These are phyloP conservation scores for Melaleuca quinquenervia DNA, from an alignment of 345 rosid genomes.

Conservation along the genomic window DNA sequence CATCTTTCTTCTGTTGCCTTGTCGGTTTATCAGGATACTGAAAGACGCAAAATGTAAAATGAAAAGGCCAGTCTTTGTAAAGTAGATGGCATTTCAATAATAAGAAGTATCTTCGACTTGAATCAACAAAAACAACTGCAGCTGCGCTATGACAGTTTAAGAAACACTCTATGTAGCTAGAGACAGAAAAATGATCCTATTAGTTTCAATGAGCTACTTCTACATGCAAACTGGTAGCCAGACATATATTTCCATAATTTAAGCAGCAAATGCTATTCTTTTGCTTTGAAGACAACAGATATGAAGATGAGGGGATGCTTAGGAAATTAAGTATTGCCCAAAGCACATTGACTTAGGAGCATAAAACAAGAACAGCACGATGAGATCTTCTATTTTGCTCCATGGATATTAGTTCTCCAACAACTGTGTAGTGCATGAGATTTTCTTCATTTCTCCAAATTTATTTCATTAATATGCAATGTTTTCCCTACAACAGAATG, in stretches of 20 bases:
- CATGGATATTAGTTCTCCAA: background rate
- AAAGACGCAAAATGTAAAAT: background rate
- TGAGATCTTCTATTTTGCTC: background rate
- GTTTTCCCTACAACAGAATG: background rate
- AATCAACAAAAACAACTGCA: background rate
- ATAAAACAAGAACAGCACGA: background rate
- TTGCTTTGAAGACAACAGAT: background rate
- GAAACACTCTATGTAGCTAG: background rate
- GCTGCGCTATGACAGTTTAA: background rate
- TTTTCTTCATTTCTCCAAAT: background rate
- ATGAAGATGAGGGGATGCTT: background rate
- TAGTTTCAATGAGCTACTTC: background rate
- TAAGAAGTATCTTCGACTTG: background rate
- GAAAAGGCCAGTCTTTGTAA: background rate
- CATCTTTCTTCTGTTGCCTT: constrained; percentile 89
- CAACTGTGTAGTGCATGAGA: background rate
- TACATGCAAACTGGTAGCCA: background rate
- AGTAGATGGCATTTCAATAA: background rate
- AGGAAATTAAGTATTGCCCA: background rate
- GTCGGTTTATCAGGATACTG: constrained; percentile 98
- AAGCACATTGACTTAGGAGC: background rate
- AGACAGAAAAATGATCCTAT: background rate
- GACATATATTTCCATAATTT: background rate
- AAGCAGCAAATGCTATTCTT: background rate
- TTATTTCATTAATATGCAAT: background rate